These are phyloP conservation scores for Arthrobotrys conoides DNA, from an alignment of 2,329 filamentous ascomycete genomes.

Conservation along the genomic window DNA sequence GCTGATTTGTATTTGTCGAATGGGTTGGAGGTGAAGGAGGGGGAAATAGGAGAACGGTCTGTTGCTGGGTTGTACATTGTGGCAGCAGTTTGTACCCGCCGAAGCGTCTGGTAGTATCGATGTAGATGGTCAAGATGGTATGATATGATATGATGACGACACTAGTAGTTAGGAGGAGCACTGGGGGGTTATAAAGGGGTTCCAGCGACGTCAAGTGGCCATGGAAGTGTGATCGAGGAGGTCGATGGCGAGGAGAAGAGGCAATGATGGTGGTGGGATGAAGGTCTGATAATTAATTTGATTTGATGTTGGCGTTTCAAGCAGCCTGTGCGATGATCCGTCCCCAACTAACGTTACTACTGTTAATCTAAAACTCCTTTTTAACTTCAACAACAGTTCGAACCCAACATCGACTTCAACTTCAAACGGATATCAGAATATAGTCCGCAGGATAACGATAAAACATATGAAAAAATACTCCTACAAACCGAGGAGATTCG, in stretches of 20 bases:
- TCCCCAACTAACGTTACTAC: background rate
- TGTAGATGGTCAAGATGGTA: background rate
- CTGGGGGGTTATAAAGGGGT: conserved; percentile 8
- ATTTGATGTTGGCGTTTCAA: conserved; percentile 29
- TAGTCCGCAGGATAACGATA: no score
- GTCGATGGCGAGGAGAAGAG: background rate
- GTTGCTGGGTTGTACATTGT: conserved; percentile 48
- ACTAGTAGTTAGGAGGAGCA: background rate
- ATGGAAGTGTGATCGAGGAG: background rate
- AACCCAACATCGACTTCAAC: background rate
- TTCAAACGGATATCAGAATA: background rate
- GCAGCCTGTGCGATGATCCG: conserved; percentile 5
- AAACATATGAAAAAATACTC: background rate
- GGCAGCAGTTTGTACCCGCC: background rate
- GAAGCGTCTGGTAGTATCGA: background rate
- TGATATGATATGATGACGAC: background rate
- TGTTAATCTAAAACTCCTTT: background rate
- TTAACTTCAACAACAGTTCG: background rate
- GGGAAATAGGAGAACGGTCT: conserved; percentile 55
- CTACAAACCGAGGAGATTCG: background rate
- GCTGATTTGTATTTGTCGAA: conserved; percentile 60
- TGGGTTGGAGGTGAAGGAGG: conserved; percentile 53
- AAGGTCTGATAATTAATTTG: background rate
- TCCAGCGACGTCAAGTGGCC: background rate
- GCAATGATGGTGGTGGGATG: conserved; percentile 11